Percentiles rank a stretch among this genome's conserved stretches.
Evolutionary conservation across 176 grass and related monocot species (phyloP).

Genomic region (Dactylis glomerata): DNA sequence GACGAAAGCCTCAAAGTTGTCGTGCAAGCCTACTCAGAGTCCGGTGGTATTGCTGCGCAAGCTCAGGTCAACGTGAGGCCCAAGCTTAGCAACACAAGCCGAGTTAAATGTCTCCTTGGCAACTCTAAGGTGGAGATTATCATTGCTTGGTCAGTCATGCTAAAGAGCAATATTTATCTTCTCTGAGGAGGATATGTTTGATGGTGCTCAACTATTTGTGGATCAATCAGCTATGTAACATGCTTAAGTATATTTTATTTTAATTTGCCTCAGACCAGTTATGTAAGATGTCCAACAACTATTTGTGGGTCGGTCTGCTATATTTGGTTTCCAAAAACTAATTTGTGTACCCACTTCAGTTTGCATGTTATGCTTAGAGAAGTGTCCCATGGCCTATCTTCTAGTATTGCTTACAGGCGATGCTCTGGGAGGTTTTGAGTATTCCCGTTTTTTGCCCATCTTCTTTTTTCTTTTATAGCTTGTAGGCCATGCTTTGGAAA

Average conservation of each 20-base stretch:
- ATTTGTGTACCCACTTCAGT: too few species aligned
- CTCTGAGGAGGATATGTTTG: not conserved
- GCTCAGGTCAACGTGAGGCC: not conserved
- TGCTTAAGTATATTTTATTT: too few species aligned
- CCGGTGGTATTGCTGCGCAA: not conserved
- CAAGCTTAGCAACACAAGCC: not conserved
- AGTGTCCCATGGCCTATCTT: too few species aligned
- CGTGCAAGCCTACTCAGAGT: not conserved
- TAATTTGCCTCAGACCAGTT: not conserved
- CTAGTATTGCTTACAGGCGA: too few species aligned
- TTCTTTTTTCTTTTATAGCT: too few species aligned
- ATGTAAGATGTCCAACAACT: not conserved
- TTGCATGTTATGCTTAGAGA: too few species aligned
- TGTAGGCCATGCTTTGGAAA: too few species aligned
- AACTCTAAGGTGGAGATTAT: not conserved
- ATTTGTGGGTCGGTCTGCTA: not conserved
- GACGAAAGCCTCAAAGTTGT: not conserved
- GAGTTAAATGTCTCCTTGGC: not conserved
- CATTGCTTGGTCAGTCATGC: not conserved
- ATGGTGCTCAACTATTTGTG: not conserved
- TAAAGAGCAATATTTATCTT: not conserved
- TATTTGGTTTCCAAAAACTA: too few species aligned
- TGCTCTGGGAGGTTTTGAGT: too few species aligned
- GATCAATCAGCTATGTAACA: too few species aligned
- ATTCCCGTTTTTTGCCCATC: too few species aligned